Conservation (phyloP, 2,329 filamentous ascomycete species). For the Rachicladosporium sp. region DNA sequence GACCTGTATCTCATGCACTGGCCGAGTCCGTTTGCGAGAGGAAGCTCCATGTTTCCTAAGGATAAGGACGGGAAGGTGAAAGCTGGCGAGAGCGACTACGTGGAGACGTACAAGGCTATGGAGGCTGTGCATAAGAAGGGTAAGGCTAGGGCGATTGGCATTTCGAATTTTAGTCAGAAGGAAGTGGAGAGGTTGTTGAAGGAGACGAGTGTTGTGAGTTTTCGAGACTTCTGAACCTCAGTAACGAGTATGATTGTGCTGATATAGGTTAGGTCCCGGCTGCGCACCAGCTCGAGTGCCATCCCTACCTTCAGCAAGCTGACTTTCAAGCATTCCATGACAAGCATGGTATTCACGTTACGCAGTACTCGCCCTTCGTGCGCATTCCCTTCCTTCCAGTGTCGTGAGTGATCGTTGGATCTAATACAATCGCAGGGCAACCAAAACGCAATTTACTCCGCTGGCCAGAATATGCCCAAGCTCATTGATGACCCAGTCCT, state of each 20-base stretch:
- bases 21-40: slow-evolving; percentile 34
- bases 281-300: slow-evolving; percentile 64
- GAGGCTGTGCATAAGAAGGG: slow-evolving; percentile 45
- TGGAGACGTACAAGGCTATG: slow-evolving; percentile 67
- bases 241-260: too few species aligned
- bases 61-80: slow-evolving; percentile 62
- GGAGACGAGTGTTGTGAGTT: slow-evolving; percentile 42
- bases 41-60: slow-evolving; percentile 49
- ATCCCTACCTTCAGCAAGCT: slow-evolving; percentile 58
- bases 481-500: slow-evolving; percentile 61
- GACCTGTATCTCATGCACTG: slow-evolving; percentile 41
- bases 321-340: slow-evolving; percentile 59
- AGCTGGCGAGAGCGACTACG: slow-evolving; percentile 57
- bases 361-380: slow-evolving; percentile 50
- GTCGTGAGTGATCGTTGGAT: too few species aligned
- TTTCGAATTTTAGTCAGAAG: slow-evolving; percentile 37
- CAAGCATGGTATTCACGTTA: slow-evolving; percentile 56
- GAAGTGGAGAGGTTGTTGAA: slow-evolving; percentile 39
- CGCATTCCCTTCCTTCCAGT: too few species aligned
- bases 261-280: slow-evolving; percentile 41
- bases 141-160: slow-evolving; percentile 38
- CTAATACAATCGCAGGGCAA: slow-evolving; percentile 34
- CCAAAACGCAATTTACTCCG: slow-evolving; percentile 34
- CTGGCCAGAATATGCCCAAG: slow-evolving; percentile 35
- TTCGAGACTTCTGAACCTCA: too few species aligned